phyloP scores from a whole-genome alignment of 2,329 filamentous ascomycete genomes.

The Chaetomium sp. region DNA sequence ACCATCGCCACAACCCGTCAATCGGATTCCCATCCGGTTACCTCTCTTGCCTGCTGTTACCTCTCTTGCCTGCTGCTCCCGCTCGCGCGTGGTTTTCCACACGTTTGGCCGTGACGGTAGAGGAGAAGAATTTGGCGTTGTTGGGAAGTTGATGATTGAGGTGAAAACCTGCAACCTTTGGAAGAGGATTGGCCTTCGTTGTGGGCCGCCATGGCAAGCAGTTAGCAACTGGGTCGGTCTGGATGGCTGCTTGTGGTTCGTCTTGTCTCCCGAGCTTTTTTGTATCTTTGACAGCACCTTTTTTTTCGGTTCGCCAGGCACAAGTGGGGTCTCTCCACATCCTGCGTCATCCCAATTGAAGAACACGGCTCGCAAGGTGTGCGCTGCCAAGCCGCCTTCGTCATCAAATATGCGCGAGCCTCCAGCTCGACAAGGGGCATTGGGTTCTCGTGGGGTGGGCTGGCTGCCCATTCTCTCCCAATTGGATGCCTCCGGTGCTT shows the following conservation, averaged over 20 bases:
- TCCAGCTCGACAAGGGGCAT: conserved; percentile 26
- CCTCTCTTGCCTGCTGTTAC: not conserved
- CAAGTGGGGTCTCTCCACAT: conserved; percentile 18
- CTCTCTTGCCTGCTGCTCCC: not conserved
- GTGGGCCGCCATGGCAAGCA: not conserved
- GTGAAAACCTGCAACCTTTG: not conserved
- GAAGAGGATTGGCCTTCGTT: not conserved
- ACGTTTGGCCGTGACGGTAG: not conserved
- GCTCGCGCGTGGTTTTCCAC: not conserved
- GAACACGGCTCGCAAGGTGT: conserved; percentile 7
- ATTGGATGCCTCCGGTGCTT: conserved; percentile 5
- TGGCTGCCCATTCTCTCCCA: not conserved
- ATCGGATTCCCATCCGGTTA: not conserved
- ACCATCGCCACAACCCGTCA: not conserved
- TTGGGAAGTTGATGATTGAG: not conserved
- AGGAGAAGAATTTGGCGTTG: not conserved
- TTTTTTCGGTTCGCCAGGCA: conserved; percentile 13
- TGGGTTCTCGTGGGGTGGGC: not conserved
- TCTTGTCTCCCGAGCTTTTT: not conserved
- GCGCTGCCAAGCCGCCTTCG: conserved; percentile 20
- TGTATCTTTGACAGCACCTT: not conserved
- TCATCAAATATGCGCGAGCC: conserved; percentile 9
- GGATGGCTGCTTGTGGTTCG: not conserved
- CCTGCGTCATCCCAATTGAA: conserved; percentile 17
- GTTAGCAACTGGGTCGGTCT: not conserved